Evolutionary conservation across 352 stramenopile species (phyloP).

Genomic region (Lagenidium giganteum): DNA sequence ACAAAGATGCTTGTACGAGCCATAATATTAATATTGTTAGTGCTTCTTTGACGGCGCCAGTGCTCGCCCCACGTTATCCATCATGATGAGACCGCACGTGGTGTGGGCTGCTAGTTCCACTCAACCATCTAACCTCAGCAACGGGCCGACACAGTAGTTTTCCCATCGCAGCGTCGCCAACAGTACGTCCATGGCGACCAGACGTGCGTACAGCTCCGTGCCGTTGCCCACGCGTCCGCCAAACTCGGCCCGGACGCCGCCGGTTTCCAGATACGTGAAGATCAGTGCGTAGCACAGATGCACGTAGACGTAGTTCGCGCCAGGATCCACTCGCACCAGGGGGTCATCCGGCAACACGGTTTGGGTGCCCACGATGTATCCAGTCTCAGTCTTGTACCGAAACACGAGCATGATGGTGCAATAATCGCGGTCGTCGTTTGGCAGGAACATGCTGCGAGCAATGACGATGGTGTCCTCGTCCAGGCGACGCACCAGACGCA

Average conservation of each 20-base stretch:
- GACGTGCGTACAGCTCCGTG: conserved; percentile 11
- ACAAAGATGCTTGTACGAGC: too few relatives aligned
- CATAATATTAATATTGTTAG: too few relatives aligned
- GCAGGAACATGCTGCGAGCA: conserved; percentile 14
- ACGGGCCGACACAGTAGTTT: conserved; percentile 19
- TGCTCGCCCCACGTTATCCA: too few relatives aligned
- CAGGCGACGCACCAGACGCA: conserved; percentile 13
- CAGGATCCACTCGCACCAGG: conserved; percentile 4
- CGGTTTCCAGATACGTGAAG: conserved; percentile 12
- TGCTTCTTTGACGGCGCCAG: too few relatives aligned
- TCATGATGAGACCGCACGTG: too few relatives aligned
- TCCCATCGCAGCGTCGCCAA: conserved; percentile 20
- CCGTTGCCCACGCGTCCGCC: conserved; percentile 20
- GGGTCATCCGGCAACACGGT: conserved; percentile 4
- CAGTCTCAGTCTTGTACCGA: conserved; percentile 7
- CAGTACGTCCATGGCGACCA: conserved; percentile 21
- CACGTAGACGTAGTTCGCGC: conserved; percentile 13
- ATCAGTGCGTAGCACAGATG: conserved; percentile 18
- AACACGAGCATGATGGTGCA: conserved; percentile 20
- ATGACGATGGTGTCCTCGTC: conserved; percentile 18
- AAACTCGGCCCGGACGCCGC: conserved; percentile 16
- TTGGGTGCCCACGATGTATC: conserved; percentile 13
- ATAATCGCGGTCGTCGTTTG: conserved; percentile 15
- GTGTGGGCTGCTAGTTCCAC: too few relatives aligned
- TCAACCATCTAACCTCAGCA: conserved; percentile 8